phyloP scores from a whole-genome alignment of 768 basidiomycete genomes.

The Calocybe indica region DNA sequence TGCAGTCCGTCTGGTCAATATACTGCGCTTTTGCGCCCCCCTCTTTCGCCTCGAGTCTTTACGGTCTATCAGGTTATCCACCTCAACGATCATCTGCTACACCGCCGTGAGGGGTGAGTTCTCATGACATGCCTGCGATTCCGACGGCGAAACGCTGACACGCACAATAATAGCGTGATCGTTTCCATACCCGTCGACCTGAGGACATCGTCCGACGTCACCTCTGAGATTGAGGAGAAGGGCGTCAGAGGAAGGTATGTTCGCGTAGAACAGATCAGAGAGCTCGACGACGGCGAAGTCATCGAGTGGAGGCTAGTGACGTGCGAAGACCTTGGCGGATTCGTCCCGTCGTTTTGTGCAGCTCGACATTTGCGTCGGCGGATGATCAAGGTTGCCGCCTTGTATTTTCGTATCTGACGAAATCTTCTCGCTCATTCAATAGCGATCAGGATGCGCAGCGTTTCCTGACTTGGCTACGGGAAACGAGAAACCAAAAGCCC shows the following conservation, averaged over 20 bases:
- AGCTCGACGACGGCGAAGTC: slow-evolving; percentile 41
- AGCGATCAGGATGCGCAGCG: background rate
- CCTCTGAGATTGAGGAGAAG: slow-evolving; percentile 48
- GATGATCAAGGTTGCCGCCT: slow-evolving; percentile 41
- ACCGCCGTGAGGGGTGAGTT: slow-evolving; percentile 39
- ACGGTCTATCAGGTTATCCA: slow-evolving; percentile 48
- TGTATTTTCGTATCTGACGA: background rate
- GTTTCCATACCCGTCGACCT: slow-evolving; percentile 56
- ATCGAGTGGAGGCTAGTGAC: slow-evolving; percentile 58
- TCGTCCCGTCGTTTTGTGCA: slow-evolving; percentile 43
- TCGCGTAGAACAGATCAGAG: slow-evolving; percentile 47
- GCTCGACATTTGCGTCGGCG: slow-evolving; percentile 40
- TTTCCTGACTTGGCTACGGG: background rate
- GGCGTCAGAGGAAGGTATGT: slow-evolving; percentile 50
- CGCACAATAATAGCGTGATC: slow-evolving; percentile 15
- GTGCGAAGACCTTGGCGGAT: slow-evolving; percentile 50
- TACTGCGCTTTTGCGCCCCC: slow-evolving; percentile 48
- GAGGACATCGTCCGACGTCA: slow-evolving; percentile 26
- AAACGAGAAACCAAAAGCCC: background rate
- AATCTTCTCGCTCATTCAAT: background rate
- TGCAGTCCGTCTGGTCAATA: slow-evolving; percentile 51
- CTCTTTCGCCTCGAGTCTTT: slow-evolving; percentile 57
- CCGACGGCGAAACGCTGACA: background rate
- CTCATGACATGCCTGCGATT: background rate
- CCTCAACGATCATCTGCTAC: slow-evolving; percentile 31